phyloP scores from a whole-genome alignment of 129 eudicot genomes.

The Cynara cardunculus region DNA sequence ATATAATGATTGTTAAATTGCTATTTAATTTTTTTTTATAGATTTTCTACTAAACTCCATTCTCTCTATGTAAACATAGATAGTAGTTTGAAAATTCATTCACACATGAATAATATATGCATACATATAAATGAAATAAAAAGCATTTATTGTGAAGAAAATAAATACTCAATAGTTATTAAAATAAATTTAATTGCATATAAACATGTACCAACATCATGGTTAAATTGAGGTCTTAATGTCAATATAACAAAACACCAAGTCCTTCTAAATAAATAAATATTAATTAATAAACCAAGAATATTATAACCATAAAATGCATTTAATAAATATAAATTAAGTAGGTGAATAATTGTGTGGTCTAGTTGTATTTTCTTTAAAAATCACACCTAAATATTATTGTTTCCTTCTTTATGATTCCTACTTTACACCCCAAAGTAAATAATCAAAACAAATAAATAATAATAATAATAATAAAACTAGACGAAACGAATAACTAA shows the following conservation, averaged over 20 bases:
- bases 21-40: too few relatives aligned
- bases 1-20: too few relatives aligned
- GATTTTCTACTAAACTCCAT: too few relatives aligned
- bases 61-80: too few relatives aligned
- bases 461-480: too few relatives aligned
- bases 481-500: background rate
- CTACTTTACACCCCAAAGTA: background rate
- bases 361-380: constrained; percentile 17
- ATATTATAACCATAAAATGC: constrained; percentile 1
- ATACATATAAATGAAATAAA: background rate
- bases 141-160: background rate
- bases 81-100: too few relatives aligned
- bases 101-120: too few relatives aligned
- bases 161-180: background rate
- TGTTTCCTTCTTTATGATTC: constrained; percentile 4
- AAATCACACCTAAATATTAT: constrained; percentile 1
- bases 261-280: background rate
- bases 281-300: background rate
- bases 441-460: too few relatives aligned
- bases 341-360: constrained; percentile 22
- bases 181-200: background rate
- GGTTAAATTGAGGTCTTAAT: background rate
- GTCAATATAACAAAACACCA: background rate
- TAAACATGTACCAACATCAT: background rate
- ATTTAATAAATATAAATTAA: constrained; percentile 8